A percentile compares a stretch with the other conserved stretches of the same genome.
Evolutionary conservation across 2,329 filamentous ascomycete species (phyloP).

Genomic region (Drechslerella dactyloides): DNA sequence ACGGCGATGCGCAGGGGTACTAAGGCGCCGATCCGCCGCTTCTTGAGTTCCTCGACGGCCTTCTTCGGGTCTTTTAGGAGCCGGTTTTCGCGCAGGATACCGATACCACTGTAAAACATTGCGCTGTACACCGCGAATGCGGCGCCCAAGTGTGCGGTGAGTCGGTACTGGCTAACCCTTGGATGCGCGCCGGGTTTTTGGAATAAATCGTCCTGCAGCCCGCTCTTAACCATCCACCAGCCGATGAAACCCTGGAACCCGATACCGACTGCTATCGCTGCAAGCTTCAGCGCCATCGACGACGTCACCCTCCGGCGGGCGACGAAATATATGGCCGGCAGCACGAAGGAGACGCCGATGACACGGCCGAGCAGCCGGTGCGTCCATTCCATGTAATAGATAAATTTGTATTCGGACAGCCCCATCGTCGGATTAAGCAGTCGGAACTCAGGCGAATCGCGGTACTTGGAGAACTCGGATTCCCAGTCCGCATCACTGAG

Average conservation of each 20-base stretch:
- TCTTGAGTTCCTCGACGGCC: constrained; percentile 67
- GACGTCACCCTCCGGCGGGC: constrained; percentile 76
- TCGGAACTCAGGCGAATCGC: constrained; percentile 88
- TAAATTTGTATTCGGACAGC: constrained; percentile 92
- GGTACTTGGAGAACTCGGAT: constrained; percentile 90
- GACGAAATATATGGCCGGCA: constrained; percentile 88
- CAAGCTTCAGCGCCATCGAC: constrained; percentile 76
- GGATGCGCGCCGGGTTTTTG: constrained; percentile 81
- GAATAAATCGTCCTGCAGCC: constrained; percentile 93
- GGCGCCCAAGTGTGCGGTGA: constrained; percentile 85
- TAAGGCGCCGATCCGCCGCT: constrained; percentile 26
- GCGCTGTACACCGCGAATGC: constrained; percentile 92
- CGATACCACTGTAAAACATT: constrained; percentile 89
- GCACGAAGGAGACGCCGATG: constrained; percentile 85
- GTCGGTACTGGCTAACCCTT: constrained; percentile 89
- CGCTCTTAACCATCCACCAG: constrained; percentile 99
- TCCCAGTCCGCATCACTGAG: constrained; percentile 82
- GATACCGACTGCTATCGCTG: constrained; percentile 85
- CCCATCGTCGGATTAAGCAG: constrained; percentile 92
- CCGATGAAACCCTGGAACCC: constrained; percentile 94
- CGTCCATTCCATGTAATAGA: constrained; percentile 99
- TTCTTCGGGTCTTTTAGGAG: constrained; percentile 72
- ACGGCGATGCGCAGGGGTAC: constrained; percentile 42
- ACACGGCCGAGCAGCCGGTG: constrained; percentile 93
- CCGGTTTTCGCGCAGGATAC: constrained; percentile 77